Evolutionary conservation across 331 rosid genomes (phyloP), one percentile per base, ranked within the genome.

Genomic region (Malus hybrid): DNA sequence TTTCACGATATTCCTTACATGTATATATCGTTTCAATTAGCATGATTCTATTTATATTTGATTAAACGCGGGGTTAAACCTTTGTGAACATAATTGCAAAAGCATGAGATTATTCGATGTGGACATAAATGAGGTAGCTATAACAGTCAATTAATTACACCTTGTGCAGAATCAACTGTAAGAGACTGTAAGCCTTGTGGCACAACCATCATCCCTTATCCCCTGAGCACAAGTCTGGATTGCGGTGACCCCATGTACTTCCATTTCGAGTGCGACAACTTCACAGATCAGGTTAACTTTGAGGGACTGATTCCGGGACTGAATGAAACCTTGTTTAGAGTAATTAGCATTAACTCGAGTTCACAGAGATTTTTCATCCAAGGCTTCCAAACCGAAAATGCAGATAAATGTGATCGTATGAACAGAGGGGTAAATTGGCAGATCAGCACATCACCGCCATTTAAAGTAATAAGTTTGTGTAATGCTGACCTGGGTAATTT

Each of bases 211-310:
- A 69, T 88, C 55, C 93, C 93, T 22, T 90, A 86, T 80, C 91
- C 93, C 6, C 59, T 88, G 24, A 88, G 88, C 71, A 87, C 84
- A 0, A 32, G 78, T 1, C 44, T 9, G 22, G 39, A 16, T 34
- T 90, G 96, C 27, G 93, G 96, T 10, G 88, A 87, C 9, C 85
- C 82, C 9, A 3, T 9, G 54, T 85, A 88, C 80, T 61, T 1
- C 44, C 63, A 44, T 14, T 85, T 90, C 80, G 24, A 3, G 1
- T 90, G 93, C 42, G 2, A 15, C 81, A 1, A 0, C 5, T n/a
- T 8, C 3, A 48, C 62, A 0, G 87, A 80, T 14, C 68, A 68
- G 10, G 11, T 86, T 59, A 67, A 7, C 48, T 79, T 75, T 36
- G 5, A 18, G 46, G 72, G 42, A 18, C 22, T 2, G 1, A n/a